phyloP scores from a whole-genome alignment of 139 green algal genomes.

The Gonium pectorale region DNA sequence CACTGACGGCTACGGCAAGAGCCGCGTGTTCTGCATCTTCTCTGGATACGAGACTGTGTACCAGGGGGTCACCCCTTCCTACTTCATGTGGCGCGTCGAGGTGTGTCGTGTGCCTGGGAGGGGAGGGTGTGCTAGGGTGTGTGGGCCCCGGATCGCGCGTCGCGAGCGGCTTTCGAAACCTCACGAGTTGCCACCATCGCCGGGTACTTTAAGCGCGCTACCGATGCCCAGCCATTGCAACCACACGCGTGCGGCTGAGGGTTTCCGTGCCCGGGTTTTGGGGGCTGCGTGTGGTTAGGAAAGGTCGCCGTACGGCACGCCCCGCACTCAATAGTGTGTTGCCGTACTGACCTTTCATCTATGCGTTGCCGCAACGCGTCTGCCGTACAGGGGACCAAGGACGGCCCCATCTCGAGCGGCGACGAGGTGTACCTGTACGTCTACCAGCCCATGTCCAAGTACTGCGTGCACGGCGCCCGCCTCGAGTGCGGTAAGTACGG shows the following conservation, averaged over 20 bases:
- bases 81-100: constrained; percentile 15
- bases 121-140: neutral
- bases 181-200: neutral
- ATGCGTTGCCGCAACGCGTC: neutral
- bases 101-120: neutral
- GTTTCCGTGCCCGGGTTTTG: too few relatives aligned
- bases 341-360: too few relatives aligned
- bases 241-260: too few relatives aligned
- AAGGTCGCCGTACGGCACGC: too few relatives aligned
- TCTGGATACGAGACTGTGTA: neutral
- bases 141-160: neutral
- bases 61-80: too few relatives aligned
- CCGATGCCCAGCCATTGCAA: too few relatives aligned
- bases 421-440: neutral
- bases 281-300: too few relatives aligned
- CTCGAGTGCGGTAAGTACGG: neutral
- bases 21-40: constrained; percentile 14
- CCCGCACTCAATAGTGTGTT: too few relatives aligned
- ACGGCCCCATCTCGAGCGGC: neutral
- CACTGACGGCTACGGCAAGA: neutral
- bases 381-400: neutral
- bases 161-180: neutral
- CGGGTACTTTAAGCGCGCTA: too few relatives aligned
- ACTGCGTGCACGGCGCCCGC: neutral
- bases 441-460: constrained; percentile 9